Evolutionary conservation across 192 early-diverging fungal species (phyloP), one percentile per base, ranked within the genome.

Genomic region (Entomortierella parvispora): DNA sequence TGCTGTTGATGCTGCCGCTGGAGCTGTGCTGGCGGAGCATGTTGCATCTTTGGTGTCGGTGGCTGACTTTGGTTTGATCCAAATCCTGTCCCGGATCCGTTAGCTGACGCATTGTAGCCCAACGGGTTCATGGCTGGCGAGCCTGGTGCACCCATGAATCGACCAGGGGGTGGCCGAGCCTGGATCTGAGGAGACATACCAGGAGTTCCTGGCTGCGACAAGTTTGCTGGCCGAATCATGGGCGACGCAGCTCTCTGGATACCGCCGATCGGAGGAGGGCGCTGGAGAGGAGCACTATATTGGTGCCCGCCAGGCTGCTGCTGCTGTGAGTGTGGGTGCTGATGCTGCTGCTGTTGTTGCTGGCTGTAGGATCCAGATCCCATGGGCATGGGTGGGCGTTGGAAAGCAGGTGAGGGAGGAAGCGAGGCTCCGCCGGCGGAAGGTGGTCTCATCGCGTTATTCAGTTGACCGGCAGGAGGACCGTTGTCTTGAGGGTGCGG

Each of bases 101-200:
- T 65, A 18, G 40, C 48, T 22, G 62, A 40, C n/a, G 48, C 51
- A 26, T 54, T 65, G 40, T 52, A 65, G 51, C 62, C 62, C 62
- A 65, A 45, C 7, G 62, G 62, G 28, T 43, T 54, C 50, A 54
- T 45, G 9, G 62, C 50, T 17, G 49, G 62, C 15, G 62, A 65
- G 10, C 62, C 62, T 20, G 62, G 62, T 20, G 51, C 42, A 25
- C 50, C 62, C 33, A 34, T 12, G 29, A 49, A 49, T 8, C 22
- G 59, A 26, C 22, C 42, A 31, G 59, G 59, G 12, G 46, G 45
- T 32, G 59, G 59, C 22, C 59, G 45, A 3, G 44, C 26, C 37
- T 65, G 62, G 51, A 65, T 65, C 42, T 65, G 62, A 11, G 62
- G 62, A 10, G 62, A 65, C 51, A 40, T 40, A 40, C 37, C 62